Evolutionary conservation across 108 stramenopile genomes (phyloP), one percentile per base, ranked within the genome.

Genomic region (Discostella stelligeroides): DNA sequence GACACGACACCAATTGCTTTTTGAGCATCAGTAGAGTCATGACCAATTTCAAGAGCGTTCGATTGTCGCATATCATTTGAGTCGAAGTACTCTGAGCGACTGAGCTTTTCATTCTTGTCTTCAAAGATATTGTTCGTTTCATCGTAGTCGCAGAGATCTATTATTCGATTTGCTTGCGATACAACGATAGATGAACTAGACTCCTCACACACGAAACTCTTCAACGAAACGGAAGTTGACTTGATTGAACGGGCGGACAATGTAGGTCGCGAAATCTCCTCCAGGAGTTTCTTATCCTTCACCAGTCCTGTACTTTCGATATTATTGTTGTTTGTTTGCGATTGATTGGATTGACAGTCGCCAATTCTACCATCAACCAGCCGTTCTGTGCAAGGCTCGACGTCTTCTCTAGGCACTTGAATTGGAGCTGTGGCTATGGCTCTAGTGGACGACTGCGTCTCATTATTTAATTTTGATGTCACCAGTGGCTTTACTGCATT

Each of bases 31-130:
- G 38, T 18, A 17, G 59, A 46, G 27, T 70, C 69, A 51, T 70
- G 59, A 0, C 50, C 21, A 20, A 70, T 61, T 50, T 61, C 70
- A 51, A 70, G 51, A 7, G 38, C 37, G 27, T 62, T 50, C 61
- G 38, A 12, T 67, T 24, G 38, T 7, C 58, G 27, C n/a, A 23
- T 38, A 25, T 40, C 29, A 0, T 4, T n/a, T 23, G 58, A 40
- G 37, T 27, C 12, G 23, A 23, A 50, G 34, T 51, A 41, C 30
- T 53, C 41, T n/a, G 41, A 25, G 11, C 54, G 41, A 53, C 15
- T 37, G 20, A 42, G 39, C 39, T 43, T 55, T 51, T 28, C 53
- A 5, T 55, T 51, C 15, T 56, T 55, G 4, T 25, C 42, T 18
- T 43, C 43, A 8, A 17, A 37, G n/a, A 55, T 12, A 0, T 40